Evolutionary conservation across 2,329 filamentous ascomycete genomes (phyloP).

Genomic region (Claviceps purpurea): DNA sequence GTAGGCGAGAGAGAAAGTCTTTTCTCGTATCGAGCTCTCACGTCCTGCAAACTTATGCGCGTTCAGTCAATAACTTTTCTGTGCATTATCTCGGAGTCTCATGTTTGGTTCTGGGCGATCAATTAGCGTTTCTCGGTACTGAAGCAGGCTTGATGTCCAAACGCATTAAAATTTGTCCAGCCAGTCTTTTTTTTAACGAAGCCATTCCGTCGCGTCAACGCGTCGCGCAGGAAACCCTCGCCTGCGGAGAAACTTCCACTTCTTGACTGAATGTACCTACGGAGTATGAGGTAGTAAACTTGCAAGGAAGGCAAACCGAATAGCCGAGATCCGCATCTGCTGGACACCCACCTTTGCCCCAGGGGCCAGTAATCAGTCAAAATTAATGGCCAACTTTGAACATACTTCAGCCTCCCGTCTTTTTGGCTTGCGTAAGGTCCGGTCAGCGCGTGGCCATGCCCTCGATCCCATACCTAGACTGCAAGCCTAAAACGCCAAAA

Average conservation of each 20-base stretch:
- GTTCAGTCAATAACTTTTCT: background rate
- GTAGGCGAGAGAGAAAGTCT: background rate
- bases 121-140: background rate
- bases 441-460: background rate
- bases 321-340: background rate
- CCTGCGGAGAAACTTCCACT: too few species aligned
- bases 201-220: background rate
- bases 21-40: background rate
- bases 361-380: background rate
- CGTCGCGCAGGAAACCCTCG: background rate
- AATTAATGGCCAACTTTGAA: background rate
- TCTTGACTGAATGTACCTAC: too few species aligned
- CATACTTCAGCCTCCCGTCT: background rate
- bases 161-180: background rate
- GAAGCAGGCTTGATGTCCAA: background rate
- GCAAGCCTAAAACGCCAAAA: background rate
- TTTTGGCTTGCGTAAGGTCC: background rate
- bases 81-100: background rate
- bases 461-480: background rate
- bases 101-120: background rate
- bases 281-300: background rate
- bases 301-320: too few species aligned
- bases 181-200: background rate
- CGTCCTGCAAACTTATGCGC: background rate
- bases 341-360: background rate